Conservation (phyloP, 106 monocot genomes). For the Dioscorea zingiberensis region DNA sequence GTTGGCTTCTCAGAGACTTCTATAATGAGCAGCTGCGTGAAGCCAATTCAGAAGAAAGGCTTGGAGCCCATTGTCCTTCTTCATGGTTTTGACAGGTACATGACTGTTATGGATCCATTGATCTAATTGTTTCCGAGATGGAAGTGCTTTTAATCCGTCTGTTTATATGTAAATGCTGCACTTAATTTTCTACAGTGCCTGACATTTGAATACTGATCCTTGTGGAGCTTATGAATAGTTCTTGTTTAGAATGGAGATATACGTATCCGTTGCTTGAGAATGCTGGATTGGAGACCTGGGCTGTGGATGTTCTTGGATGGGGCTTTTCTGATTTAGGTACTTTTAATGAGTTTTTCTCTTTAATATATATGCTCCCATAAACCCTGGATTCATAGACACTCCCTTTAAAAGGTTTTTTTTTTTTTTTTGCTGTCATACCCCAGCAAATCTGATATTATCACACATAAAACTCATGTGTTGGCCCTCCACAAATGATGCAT, state of each 20-base stretch:
- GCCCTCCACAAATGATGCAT: no score
- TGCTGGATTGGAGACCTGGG: constrained; percentile 85
- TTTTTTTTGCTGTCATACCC: no score
- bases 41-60: constrained; percentile 32
- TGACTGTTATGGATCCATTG: not conserved
- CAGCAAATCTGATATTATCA: not conserved
- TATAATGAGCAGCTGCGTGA: constrained; percentile 86
- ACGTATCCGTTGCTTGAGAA: constrained; percentile 76
- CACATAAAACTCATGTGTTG: not conserved
- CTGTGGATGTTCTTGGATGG: constrained; percentile 97
- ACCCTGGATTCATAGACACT: no score
- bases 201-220: constrained; percentile 8
- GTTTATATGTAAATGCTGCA: not conserved
- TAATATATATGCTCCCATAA: no score
- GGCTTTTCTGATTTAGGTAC: constrained; percentile 95
- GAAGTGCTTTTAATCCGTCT: not conserved
- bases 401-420: no score
- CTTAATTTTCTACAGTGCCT: not conserved
- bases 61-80: constrained; percentile 73
- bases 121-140: not conserved
- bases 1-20: constrained; percentile 31
- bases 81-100: constrained; percentile 90
- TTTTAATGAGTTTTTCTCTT: not conserved
- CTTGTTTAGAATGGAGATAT: constrained; percentile 97
- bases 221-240: constrained; percentile 43